These are phyloP conservation scores for Dothidotthia symphoricarpi DNA, from an alignment of 2,329 filamentous ascomycete genomes.

Conservation along the genomic window DNA sequence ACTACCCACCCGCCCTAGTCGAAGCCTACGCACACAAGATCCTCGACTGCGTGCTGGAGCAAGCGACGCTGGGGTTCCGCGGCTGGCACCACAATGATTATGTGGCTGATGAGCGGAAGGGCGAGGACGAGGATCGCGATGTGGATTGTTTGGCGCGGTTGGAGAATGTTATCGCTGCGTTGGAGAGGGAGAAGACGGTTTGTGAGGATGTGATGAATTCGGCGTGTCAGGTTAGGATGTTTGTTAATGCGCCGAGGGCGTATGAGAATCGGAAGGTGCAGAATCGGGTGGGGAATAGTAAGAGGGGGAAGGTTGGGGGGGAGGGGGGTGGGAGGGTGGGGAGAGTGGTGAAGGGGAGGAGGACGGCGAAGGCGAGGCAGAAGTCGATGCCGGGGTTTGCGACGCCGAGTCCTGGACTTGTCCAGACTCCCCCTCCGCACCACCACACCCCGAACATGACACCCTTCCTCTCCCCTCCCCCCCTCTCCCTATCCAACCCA, in stretches of 20 bases:
- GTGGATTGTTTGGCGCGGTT: constrained; percentile 29
- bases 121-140: constrained; percentile 35
- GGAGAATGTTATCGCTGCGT: constrained; percentile 30
- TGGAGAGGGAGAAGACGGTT: constrained; percentile 38
- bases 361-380: too few species aligned
- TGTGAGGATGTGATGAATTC: constrained; percentile 41
- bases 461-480: too few species aligned
- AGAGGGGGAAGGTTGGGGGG: constrained; percentile 17
- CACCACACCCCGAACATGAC: too few species aligned
- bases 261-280: constrained; percentile 36
- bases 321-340: too few species aligned
- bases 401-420: too few species aligned
- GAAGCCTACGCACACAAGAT: constrained; percentile 38
- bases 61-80: constrained; percentile 33
- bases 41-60: constrained; percentile 32
- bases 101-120: constrained; percentile 36
- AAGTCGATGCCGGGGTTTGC: too few species aligned
- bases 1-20: constrained; percentile 30
- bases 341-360: too few species aligned
- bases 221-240: constrained; percentile 39
- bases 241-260: constrained; percentile 37
- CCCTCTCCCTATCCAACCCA: too few species aligned
- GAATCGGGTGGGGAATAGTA: constrained; percentile 37
- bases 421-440: too few species aligned
- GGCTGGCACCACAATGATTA: constrained; percentile 40